Conservation (phyloP, 148 eudicot species). For the Mesembryanthemum crystallinum region DNA sequence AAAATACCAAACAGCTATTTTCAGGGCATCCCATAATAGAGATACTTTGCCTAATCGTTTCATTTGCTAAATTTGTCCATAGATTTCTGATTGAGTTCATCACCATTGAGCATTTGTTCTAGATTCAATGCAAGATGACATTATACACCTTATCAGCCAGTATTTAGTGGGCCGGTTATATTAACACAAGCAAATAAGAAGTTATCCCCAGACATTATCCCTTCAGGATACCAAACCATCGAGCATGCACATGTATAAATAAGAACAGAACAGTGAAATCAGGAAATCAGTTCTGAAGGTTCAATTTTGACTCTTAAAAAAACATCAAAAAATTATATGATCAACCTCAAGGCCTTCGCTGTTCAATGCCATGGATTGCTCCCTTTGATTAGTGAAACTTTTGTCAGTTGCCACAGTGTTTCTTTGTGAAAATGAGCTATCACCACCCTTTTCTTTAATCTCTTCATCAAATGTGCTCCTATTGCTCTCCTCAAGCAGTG, state of each 20-base stretch:
- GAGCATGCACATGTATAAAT: neutral
- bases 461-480: constrained; percentile 55
- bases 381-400: constrained; percentile 76
- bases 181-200: neutral
- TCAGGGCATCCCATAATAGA: neutral
- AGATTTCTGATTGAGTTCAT: neutral
- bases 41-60: neutral
- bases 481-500: constrained; percentile 78
- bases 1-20: neutral
- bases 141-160: neutral
- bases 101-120: neutral
- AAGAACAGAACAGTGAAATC: neutral
- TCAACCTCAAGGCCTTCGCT: constrained; percentile 98
- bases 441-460: constrained; percentile 50
- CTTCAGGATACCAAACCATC: neutral
- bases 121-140: neutral
- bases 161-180: neutral
- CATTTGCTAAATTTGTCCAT: neutral
- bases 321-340: constrained; percentile 10
- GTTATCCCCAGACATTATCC: neutral
- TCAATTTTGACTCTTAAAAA: neutral
- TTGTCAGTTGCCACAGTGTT: constrained; percentile 55
- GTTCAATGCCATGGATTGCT: constrained; percentile 81
- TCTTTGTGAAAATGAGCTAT: constrained; percentile 52
- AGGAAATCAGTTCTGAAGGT: neutral